Evolutionary conservation across 768 basidiomycete genomes (phyloP).

Genomic region (Lactifluus piperatus): DNA sequence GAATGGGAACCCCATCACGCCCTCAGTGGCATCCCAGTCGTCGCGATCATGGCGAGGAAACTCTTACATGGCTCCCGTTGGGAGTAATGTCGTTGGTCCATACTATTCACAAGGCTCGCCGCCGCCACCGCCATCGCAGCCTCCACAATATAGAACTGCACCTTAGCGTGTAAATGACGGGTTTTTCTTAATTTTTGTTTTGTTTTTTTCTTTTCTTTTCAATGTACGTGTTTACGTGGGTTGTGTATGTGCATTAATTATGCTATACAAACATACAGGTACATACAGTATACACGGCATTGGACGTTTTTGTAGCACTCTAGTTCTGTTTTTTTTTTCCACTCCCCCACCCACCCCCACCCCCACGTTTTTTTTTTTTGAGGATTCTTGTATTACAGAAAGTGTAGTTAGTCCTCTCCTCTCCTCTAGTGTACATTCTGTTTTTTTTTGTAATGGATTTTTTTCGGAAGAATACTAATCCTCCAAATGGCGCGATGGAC

Average conservation of each 20-base stretch:
- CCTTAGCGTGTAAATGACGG: background rate
- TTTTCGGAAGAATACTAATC: background rate
- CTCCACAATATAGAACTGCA: conserved; percentile 16
- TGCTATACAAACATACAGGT: background rate
- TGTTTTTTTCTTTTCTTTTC: background rate
- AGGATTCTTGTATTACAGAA: conserved; percentile 6
- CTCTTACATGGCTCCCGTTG: conserved; percentile 2
- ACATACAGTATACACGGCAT: background rate
- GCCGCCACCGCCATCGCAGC: background rate
- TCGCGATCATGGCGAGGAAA: conserved; percentile 8
- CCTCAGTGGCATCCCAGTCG: background rate
- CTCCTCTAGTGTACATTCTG: background rate
- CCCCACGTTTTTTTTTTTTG: background rate
- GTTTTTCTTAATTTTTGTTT: background rate
- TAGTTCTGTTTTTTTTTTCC: background rate
- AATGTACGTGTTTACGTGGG: background rate
- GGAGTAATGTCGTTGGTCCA: background rate
- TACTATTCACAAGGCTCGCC: conserved; percentile 11
- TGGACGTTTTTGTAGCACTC: background rate
- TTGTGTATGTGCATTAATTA: background rate
- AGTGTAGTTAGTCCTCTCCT: conserved; percentile 1
- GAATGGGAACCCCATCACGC: conserved; percentile 1
- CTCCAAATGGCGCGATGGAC: too few relatives aligned
- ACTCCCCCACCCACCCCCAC: too few relatives aligned
- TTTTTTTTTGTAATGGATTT: conserved; percentile 1